Percentiles rank a stretch among this genome's conserved stretches.
phyloP scores from a whole-genome alignment of 1,284 basidiomycete genomes.

The Singerocomus rubriflavus region DNA sequence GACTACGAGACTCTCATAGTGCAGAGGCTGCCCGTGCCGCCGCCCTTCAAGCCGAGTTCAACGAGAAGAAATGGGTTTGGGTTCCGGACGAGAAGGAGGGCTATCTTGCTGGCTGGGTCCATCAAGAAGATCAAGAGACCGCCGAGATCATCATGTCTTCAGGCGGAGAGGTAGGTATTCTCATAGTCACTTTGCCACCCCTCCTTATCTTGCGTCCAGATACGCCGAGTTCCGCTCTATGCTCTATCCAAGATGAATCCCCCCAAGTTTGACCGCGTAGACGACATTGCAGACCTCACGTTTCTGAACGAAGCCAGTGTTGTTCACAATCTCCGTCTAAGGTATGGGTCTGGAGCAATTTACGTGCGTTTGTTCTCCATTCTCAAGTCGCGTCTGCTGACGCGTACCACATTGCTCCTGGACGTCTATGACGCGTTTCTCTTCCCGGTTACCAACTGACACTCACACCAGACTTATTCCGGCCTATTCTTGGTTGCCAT shows the following conservation, averaged over 20 bases:
- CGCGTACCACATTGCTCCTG: background rate
- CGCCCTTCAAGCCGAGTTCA: slow-evolving; percentile 92
- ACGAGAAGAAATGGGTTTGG: slow-evolving; percentile 98
- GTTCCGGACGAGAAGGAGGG: slow-evolving; percentile 87
- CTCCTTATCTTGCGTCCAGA: slow-evolving; percentile 41
- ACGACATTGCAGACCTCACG: slow-evolving; percentile 98
- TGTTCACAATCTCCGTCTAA: slow-evolving; percentile 90
- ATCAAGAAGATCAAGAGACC: slow-evolving; percentile 76
- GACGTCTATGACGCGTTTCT: slow-evolving; percentile 1
- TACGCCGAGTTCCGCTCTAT: slow-evolving; percentile 73
- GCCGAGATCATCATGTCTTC: slow-evolving; percentile 79
- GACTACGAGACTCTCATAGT: slow-evolving; percentile 53
- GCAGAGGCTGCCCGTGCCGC: slow-evolving; percentile 74
- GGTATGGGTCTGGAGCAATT: slow-evolving; percentile 91
- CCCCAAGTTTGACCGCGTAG: slow-evolving; percentile 96
- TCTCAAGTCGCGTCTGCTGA: background rate
- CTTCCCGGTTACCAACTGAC: slow-evolving; percentile 13
- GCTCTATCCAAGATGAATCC: slow-evolving; percentile 95
- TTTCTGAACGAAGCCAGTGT: slow-evolving; percentile 99
- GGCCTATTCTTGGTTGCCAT: slow-evolving; percentile 97
- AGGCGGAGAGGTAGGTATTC: slow-evolving; percentile 65
- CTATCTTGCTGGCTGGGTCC: slow-evolving; percentile 88
- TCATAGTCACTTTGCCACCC: background rate
- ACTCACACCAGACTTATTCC: slow-evolving; percentile 77
- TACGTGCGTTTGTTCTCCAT: slow-evolving; percentile 66